These are phyloP conservation scores for Piloderma croceum DNA, from an alignment of 768 basidiomycete species.

Conservation along the genomic window DNA sequence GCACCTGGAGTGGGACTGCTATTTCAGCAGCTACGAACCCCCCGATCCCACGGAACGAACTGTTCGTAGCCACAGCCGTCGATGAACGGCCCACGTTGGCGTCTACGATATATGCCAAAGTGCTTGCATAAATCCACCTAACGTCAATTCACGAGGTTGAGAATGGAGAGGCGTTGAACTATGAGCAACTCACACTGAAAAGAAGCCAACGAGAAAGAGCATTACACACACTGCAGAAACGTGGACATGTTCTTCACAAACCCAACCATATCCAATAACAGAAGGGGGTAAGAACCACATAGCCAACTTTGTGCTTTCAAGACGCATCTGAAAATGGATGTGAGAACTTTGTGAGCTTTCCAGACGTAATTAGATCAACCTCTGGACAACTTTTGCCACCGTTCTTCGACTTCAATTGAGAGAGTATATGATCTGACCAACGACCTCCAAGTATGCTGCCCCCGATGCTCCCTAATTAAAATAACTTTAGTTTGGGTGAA, in stretches of 20 bases:
- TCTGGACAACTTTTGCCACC: constrained; percentile 56
- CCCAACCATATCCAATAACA: constrained; percentile 72
- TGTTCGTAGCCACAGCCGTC: constrained; percentile 71
- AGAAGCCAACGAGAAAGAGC: constrained; percentile 70
- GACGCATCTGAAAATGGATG: constrained; percentile 51
- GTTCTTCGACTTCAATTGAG: constrained; percentile 35
- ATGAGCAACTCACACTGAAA: constrained; percentile 52
- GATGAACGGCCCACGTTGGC: constrained; percentile 78
- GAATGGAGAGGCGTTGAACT: neutral
- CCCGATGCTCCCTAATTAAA: constrained; percentile 41
- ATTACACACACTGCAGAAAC: constrained; percentile 65
- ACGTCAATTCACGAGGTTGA: neutral
- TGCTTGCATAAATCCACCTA: constrained; percentile 60
- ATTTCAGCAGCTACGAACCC: constrained; percentile 70
- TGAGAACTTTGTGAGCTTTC: no score
- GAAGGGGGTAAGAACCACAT: constrained; percentile 56
- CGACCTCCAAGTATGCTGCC: constrained; percentile 56
- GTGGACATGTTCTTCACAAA: constrained; percentile 54
- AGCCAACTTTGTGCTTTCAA: constrained; percentile 55
- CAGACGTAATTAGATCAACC: constrained; percentile 39
- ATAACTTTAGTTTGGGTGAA: constrained; percentile 1
- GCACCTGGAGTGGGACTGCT: constrained; percentile 65
- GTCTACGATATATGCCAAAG: constrained; percentile 82
- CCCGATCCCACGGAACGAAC: constrained; percentile 61
- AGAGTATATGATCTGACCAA: constrained; percentile 50